Evolutionary conservation across 2,329 filamentous ascomycete genomes (phyloP).

Genomic region (Fusarium tupiense): DNA sequence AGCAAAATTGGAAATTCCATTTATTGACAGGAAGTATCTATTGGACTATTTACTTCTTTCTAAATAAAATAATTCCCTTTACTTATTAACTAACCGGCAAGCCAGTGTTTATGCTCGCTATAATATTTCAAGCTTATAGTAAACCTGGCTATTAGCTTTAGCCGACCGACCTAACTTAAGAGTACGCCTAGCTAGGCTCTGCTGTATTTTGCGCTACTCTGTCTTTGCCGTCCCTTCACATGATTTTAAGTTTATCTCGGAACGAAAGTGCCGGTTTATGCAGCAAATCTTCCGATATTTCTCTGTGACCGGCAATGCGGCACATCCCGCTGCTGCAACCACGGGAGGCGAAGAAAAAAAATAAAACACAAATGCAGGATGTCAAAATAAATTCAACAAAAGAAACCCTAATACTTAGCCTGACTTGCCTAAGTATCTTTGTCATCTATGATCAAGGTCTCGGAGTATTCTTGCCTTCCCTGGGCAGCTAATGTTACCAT

Average conservation of each 20-base stretch:
- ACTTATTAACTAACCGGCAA: rapidly evolving
- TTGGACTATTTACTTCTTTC: rapidly evolving
- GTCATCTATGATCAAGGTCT: too few relatives aligned
- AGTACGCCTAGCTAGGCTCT: not conserved
- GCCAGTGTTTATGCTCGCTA: rapidly evolving
- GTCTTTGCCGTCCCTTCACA: not conserved
- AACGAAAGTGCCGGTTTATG: not conserved
- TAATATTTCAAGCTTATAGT: not conserved
- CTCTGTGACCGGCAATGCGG: not conserved
- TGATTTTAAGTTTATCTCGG: not conserved
- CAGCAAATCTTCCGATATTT: rapidly evolving
- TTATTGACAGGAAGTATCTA: rapidly evolving
- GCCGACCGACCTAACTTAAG: not conserved
- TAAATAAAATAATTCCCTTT: rapidly evolving
- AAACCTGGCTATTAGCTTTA: not conserved
- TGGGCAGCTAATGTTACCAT: rapidly evolving
- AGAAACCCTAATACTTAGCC: too few relatives aligned
- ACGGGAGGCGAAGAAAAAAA: too few relatives aligned
- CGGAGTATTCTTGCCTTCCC: too few relatives aligned
- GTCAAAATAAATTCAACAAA: too few relatives aligned
- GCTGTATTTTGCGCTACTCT: not conserved
- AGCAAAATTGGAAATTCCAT: not conserved
- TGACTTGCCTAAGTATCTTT: too few relatives aligned
- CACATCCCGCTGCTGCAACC: not conserved
- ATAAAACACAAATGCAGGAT: too few relatives aligned